Evolutionary conservation across 2,329 filamentous ascomycete species (phyloP), one percentile per base, ranked within the genome.

Genomic region (Onygenales sp.): DNA sequence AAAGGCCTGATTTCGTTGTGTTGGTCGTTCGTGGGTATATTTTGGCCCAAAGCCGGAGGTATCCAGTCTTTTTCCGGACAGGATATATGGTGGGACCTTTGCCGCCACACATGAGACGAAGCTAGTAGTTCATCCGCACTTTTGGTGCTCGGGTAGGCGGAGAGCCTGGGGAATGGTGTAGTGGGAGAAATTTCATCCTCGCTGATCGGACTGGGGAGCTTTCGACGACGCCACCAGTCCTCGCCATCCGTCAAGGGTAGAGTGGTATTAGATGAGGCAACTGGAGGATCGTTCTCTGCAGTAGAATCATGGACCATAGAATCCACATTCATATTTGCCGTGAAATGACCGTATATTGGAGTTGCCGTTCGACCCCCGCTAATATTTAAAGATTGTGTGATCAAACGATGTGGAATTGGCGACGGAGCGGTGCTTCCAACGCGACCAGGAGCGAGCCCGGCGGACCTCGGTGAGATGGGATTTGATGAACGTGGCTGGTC

Each of bases 171-270:
- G 31, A 43, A 43, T 4, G 47, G 31, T 17, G 43, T 55, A 9
- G 39, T 53, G 4, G 48, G 49, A 33, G 52, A 50, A 53, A 64
- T 58, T 32, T 64, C 69, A 36, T 64, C 63, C 43, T 72, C 69
- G 47, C 68, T 72, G 52, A 72, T 66, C 2, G 71, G 71, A 51
- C 69, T 73, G 2, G 70, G 71, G 21, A 71, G 62, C 35, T 66
- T 64, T 43, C 64, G 61, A 35, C 58, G 54, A 55, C 57, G 48
- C 55, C 51, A 57, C 53, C 53, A 54, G 14, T 41, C 42, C 10
- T 54, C 43, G 27, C 53, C 48, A 44, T 47, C 51, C 17, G 46
- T 11, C 11, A 38, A 36, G 8, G 6, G 35, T 32, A 3, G 17
- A 27, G 21, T 27, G 21, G 17, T 7, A 41, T 9, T 11, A 8